phyloP scores from a whole-genome alignment of 176 grass and related monocot species.

The Oryza australiensis region DNA sequence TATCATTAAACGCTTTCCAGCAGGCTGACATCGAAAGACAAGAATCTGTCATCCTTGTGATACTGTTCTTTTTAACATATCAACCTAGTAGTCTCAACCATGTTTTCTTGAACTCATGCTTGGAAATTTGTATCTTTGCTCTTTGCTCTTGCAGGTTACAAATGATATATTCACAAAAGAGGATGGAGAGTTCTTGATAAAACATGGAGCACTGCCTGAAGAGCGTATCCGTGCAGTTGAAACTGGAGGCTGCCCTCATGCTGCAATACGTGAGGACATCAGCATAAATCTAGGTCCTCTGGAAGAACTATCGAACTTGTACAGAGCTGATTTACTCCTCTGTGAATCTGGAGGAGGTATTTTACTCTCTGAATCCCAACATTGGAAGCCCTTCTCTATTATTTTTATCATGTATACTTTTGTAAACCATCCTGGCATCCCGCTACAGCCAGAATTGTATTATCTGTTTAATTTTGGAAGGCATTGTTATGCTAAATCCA shows the following conservation, averaged over 20 bases:
- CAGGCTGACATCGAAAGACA: not conserved
- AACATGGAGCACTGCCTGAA: conserved; percentile 85
- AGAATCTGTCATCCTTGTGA: not conserved
- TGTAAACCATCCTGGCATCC: not conserved
- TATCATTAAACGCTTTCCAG: not conserved
- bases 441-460: not conserved
- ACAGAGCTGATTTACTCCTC: conserved; percentile 86
- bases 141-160: conserved; percentile 60
- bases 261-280: conserved; percentile 96
- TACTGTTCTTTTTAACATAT: not conserved
- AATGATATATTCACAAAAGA: conserved; percentile 99
- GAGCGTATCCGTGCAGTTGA: conserved; percentile 87
- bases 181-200: conserved; percentile 94
- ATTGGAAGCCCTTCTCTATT: not conserved
- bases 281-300: conserved; percentile 96
- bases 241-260: conserved; percentile 92
- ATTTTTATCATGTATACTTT: not conserved
- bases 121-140: not conserved
- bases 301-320: conserved; percentile 88
- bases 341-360: conserved; percentile 99
- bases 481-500: not conserved
- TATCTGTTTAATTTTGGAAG: not conserved
- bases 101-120: not conserved
- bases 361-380: conserved; percentile 16
- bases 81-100: not conserved